phyloP scores from a whole-genome alignment of 2,329 filamentous ascomycete genomes.

The Xylaria hypoxylon region DNA sequence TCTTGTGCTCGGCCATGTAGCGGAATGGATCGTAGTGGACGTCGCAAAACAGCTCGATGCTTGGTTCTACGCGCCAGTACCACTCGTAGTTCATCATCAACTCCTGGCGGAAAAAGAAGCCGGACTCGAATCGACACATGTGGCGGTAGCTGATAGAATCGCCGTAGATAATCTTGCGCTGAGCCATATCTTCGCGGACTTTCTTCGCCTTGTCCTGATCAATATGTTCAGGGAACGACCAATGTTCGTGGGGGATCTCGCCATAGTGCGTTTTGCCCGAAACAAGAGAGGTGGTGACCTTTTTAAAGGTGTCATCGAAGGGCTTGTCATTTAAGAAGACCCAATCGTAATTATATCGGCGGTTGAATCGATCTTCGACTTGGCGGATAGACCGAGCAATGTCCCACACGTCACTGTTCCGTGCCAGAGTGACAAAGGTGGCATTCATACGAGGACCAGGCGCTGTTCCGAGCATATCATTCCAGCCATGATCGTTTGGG shows the following conservation, averaged over 20 bases:
- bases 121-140: constrained; percentile 99
- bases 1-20: constrained; percentile 93
- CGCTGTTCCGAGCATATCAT: constrained; percentile 63
- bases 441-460: constrained; percentile 88
- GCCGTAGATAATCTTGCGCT: constrained; percentile 97
- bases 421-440: constrained; percentile 94
- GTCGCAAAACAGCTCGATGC: constrained; percentile 95
- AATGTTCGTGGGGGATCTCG: constrained; percentile 89
- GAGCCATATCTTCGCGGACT: constrained; percentile 92
- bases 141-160: constrained; percentile 97
- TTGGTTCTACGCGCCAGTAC: constrained; percentile 99
- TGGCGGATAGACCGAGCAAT: constrained; percentile 96
- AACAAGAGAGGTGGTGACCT: constrained; percentile 87
- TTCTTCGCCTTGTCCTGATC: constrained; percentile 92
- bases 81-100: constrained; percentile 97
- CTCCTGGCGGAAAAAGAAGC: constrained; percentile 97
- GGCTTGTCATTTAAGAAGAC: constrained; percentile 97
- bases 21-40: constrained; percentile 96
- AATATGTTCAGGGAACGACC: constrained; percentile 96
- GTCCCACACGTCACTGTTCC: constrained; percentile 95
- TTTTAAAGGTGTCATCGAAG: constrained; percentile 94
- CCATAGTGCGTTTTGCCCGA: constrained; percentile 94
- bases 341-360: constrained; percentile 97
- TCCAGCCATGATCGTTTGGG: constrained; percentile 65
- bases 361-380: constrained; percentile 98